Percentiles rank a stretch among this genome's conserved stretches.
Evolutionary conservation across 495 filamentous ascomycete species (phyloP).

Genomic region (Penicillium coprophilum): DNA sequence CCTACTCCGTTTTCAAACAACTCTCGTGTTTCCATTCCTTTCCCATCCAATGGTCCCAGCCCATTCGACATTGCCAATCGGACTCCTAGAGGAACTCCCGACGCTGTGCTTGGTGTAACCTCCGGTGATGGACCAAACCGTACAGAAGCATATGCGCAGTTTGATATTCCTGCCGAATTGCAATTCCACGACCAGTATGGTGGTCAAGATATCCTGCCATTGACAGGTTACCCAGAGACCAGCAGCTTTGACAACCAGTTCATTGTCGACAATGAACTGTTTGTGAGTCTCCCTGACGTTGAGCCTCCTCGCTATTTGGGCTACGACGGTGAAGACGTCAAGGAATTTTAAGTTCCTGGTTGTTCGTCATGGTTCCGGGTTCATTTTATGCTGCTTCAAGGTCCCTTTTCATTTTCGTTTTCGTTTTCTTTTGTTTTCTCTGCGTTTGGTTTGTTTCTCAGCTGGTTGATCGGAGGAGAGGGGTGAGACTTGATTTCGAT

Average conservation of each 20-base stretch:
- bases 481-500: slow-evolving; percentile 1
- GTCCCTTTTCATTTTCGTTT: neutral
- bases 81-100: neutral
- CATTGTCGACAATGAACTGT: neutral
- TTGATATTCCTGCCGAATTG: neutral
- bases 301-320: neutral
- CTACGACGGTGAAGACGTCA: neutral
- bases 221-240: neutral
- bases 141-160: neutral
- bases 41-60: neutral
- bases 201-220: neutral
- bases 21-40: neutral
- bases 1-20: neutral
- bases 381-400: neutral
- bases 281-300: neutral
- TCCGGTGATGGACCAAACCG: no score
- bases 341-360: neutral
- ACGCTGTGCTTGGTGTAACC: neutral
- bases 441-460: neutral
- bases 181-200: neutral
- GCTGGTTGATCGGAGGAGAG: neutral
- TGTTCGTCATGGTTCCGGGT: neutral
- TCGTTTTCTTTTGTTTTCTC: neutral
- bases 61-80: neutral
- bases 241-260: neutral